Evolutionary conservation across 1,284 basidiomycete genomes (phyloP).

Genomic region (Vanrija humicola): DNA sequence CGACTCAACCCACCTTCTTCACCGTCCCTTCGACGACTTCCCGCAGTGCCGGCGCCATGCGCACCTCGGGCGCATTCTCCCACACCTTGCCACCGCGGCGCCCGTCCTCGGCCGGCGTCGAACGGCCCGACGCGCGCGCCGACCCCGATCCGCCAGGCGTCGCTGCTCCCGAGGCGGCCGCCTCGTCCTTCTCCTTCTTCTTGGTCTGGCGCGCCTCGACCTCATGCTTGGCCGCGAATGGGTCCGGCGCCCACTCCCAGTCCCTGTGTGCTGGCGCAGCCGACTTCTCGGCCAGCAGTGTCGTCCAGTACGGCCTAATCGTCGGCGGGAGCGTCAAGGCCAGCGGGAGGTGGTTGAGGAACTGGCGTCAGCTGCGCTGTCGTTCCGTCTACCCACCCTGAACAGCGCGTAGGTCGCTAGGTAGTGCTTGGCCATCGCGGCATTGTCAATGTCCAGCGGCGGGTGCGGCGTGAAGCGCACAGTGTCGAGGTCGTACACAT

Average conservation of each 20-base stretch:
- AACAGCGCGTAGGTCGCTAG: constrained; percentile 83
- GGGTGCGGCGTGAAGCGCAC: constrained; percentile 71
- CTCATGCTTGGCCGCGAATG: constrained; percentile 67
- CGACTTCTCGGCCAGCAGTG: constrained; percentile 67
- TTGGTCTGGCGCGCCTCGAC: constrained; percentile 64
- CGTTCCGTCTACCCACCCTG: constrained; percentile 56
- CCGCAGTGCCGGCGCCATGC: constrained; percentile 71
- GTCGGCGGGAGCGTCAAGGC: constrained; percentile 73
- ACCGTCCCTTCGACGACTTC: constrained; percentile 78
- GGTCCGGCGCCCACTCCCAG: constrained; percentile 84
- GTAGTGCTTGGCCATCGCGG: constrained; percentile 76
- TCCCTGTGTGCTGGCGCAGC: constrained; percentile 62
- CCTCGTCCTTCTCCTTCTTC: constrained; percentile 36
- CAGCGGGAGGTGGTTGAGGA: constrained; percentile 73
- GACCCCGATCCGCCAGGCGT: constrained; percentile 14
- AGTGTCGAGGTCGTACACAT: constrained; percentile 59
- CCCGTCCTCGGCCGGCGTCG: constrained; percentile 21
- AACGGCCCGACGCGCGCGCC: constrained; percentile 55
- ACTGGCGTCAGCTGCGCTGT: constrained; percentile 50
- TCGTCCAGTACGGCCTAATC: constrained; percentile 78
- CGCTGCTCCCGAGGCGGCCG: constrained; percentile 7
- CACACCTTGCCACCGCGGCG: constrained; percentile 55
- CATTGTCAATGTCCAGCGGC: constrained; percentile 59
- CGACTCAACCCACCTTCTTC: constrained; percentile 59
- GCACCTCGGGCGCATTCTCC: constrained; percentile 71